Evolutionary conservation across 2,329 filamentous ascomycete species (phyloP), one percentile per base, ranked within the genome.

Genomic region (Alternaria angustiovoidea): DNA sequence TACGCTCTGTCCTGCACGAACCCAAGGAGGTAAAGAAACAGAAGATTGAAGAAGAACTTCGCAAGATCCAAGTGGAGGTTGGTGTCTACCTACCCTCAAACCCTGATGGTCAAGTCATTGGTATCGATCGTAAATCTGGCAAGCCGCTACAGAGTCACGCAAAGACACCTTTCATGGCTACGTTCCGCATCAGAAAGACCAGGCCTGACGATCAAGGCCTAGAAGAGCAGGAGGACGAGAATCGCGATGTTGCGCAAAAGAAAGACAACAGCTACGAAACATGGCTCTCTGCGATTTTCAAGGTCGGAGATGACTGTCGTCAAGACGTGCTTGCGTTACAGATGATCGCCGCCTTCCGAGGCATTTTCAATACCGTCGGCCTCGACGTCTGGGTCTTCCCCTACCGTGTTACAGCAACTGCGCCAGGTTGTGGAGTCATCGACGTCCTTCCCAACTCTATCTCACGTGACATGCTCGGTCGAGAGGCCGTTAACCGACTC

Each of bases 261-360:
- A 64, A 75, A 71, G 54, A 65, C 36, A 87, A 86, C 70, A 92
- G 88, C 0, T 88, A 96, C 68, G 96, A 99, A 78, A 91, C 94
- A n/a, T 98, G 95, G 96, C 95, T 99, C 79, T 96, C 93, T 2
- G 95, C 94, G 57, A 99, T 99, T 74, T 99, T 99, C 88, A 99
- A 99, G 79, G 96, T 99, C 49, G 95, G 95, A 63, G 95, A 99
- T 76, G 95, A 99, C 79, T 98, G 95, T 77, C 91, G 95, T 51
- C 95, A 99, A 80, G 96, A 99, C 72, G 91, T 99, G 53, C 85
- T 99, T 61, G 95, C 95, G 2, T 83, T 99, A 63, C 95, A 99
- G 79, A 96, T 99, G 91, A 97, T 99, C 76, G 90, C 95, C 0
- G 93, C 94, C 1, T 99, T 99, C 84, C 90, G 95, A 24, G 94